phyloP scores from a whole-genome alignment of 2,329 filamentous ascomycete species.

The Monilinia aucupariae region DNA sequence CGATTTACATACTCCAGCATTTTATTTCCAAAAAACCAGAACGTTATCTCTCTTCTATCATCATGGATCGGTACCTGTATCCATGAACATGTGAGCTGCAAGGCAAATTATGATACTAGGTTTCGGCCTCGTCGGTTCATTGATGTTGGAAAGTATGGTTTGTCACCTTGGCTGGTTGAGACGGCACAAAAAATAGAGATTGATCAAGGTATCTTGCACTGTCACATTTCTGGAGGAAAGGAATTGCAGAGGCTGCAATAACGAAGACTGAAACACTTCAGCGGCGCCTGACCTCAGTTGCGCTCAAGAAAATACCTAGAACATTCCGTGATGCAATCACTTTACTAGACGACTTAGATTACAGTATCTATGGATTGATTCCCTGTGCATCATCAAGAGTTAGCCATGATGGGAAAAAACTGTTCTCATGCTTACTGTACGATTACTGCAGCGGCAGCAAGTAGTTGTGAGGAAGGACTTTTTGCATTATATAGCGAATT shows the following conservation, averaged over 20 bases:
- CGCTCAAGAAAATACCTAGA: constrained; percentile 6
- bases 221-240: constrained; percentile 17
- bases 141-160: constrained; percentile 17
- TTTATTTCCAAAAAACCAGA: constrained; percentile 14
- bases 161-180: constrained; percentile 13
- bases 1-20: constrained; percentile 12
- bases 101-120: constrained; percentile 15
- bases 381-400: constrained; percentile 17
- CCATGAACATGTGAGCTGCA: constrained; percentile 16
- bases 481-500: constrained; percentile 12
- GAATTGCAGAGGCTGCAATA: constrained; percentile 15
- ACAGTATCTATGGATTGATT: constrained; percentile 14
- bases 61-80: constrained; percentile 20
- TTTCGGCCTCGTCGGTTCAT: constrained; percentile 22
- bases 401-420: constrained; percentile 21
- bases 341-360: constrained; percentile 11
- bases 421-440: constrained; percentile 20
- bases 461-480: constrained; percentile 3
- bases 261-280: constrained; percentile 13
- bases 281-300: constrained; percentile 13
- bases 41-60: constrained; percentile 5
- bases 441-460: constrained; percentile 18
- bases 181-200: background rate
- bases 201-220: constrained; percentile 15
- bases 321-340: constrained; percentile 15